A percentile compares a stretch with the other conserved stretches of the same genome.
These are phyloP conservation scores for Didymella pinodella DNA, from an alignment of 2,329 filamentous ascomycete species.

Conservation along the genomic window DNA sequence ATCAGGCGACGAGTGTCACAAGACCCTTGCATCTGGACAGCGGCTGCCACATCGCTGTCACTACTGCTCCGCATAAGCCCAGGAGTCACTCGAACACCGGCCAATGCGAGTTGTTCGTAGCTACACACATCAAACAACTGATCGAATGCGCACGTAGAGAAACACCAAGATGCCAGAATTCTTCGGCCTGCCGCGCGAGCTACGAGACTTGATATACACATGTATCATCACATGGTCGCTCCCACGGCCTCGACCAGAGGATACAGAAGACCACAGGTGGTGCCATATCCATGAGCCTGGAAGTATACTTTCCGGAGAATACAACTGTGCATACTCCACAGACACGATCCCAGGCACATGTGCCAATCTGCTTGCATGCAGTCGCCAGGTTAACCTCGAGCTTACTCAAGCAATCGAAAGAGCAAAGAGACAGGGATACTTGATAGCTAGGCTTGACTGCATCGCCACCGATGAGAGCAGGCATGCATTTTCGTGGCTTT, in stretches of 20 bases:
- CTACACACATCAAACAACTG: not conserved
- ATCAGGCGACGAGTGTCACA: slow-evolving; percentile 5
- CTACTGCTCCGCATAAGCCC: not conserved
- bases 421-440: slow-evolving; percentile 26
- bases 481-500: slow-evolving; percentile 46
- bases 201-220: slow-evolving; percentile 47
- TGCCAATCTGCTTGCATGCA: slow-evolving; percentile 41
- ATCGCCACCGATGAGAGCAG: slow-evolving; percentile 40
- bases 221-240: slow-evolving; percentile 36
- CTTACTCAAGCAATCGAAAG: slow-evolving; percentile 35
- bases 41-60: slow-evolving; percentile 18
- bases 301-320: slow-evolving; percentile 31
- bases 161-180: slow-evolving; percentile 22
- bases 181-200: slow-evolving; percentile 41
- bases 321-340: slow-evolving; percentile 38
- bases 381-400: slow-evolving; percentile 42
- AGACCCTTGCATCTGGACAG: slow-evolving; percentile 3
- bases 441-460: slow-evolving; percentile 41
- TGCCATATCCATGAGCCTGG: slow-evolving; percentile 27
- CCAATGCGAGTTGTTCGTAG: not conserved
- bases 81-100: not conserved
- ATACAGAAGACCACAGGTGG: slow-evolving; percentile 29
- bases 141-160: not conserved
- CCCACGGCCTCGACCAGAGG: slow-evolving; percentile 29
- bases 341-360: slow-evolving; percentile 37